Conservation (phyloP, 73 alveolate genomes). For the Stentor roeselii region DNA sequence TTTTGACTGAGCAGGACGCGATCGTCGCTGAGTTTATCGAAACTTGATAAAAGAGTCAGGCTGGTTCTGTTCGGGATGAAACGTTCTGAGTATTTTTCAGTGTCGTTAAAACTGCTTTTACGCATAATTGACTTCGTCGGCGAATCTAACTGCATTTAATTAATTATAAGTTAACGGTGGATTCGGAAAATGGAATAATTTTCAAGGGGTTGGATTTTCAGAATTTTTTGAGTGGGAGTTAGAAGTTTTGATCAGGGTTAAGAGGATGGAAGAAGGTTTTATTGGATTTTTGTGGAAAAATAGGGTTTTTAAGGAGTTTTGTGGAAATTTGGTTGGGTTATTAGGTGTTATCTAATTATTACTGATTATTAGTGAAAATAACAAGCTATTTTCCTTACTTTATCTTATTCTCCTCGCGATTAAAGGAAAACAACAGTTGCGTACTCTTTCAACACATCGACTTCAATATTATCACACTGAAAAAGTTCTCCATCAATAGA, state of each 20-base stretch:
- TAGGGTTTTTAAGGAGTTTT: background rate
- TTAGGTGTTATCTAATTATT: background rate
- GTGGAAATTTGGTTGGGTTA: background rate
- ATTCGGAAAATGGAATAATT: background rate
- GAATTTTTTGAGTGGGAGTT: background rate
- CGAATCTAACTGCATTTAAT: background rate
- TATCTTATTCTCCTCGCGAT: background rate
- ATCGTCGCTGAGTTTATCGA: conserved; percentile 7
- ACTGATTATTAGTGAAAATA: background rate
- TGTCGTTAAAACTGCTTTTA: background rate
- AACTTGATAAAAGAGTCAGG: background rate
- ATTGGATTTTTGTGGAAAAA: background rate
- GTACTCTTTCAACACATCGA: background rate
- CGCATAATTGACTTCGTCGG: conserved; percentile 1
- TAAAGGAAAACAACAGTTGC: conserved; percentile 4
- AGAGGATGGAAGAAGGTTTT: background rate
- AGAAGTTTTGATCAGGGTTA: background rate
- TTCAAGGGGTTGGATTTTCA: background rate
- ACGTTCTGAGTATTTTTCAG: conserved; percentile 11
- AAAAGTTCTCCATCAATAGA: conserved; percentile 23
- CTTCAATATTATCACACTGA: background rate
- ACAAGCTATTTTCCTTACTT: background rate
- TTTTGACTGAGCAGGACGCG: background rate
- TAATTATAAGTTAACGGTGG: background rate
- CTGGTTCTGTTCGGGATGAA: conserved; percentile 14